phyloP scores from a whole-genome alignment of 2,329 filamentous ascomycete genomes.

The Pseudogymnoascus pannorum region DNA sequence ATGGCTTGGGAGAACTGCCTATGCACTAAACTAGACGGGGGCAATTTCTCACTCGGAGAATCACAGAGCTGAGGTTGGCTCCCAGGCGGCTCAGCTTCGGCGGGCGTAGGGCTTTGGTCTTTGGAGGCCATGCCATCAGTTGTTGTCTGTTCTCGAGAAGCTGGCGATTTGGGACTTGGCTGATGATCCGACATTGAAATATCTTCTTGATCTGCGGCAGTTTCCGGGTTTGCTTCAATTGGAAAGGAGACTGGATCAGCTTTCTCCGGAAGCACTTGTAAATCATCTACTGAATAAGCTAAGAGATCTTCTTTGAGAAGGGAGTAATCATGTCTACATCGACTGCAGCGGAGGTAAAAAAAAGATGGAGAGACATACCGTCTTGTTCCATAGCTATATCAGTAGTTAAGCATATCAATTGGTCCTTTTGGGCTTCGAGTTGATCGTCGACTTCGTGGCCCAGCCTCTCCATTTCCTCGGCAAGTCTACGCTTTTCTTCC shows the following conservation, averaged over 20 bases:
- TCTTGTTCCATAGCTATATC: slow-evolving; percentile 20
- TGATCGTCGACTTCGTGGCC: slow-evolving; percentile 29
- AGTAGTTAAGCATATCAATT: slow-evolving; percentile 24
- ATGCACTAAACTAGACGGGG: neutral
- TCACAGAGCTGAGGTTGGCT: neutral
- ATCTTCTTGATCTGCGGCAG: neutral
- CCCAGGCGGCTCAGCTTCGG: neutral
- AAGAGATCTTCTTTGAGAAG: neutral
- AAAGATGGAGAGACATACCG: slow-evolving; percentile 1
- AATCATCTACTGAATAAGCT: slow-evolving; percentile 20
- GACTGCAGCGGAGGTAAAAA: neutral
- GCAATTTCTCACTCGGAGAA: neutral
- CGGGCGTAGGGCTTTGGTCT: neutral
- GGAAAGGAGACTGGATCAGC: neutral
- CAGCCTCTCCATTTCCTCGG: slow-evolving; percentile 29
- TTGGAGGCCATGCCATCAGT: neutral
- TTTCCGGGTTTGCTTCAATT: neutral
- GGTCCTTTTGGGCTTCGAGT: slow-evolving; percentile 29
- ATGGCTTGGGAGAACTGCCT: neutral
- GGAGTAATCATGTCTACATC: neutral
- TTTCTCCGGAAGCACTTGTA: neutral
- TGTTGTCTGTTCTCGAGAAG: neutral
- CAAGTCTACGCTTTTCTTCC: slow-evolving; percentile 28
- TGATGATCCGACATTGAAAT: neutral
- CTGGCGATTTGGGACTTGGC: neutral